A percentile compares a stretch with the other conserved stretches of the same genome.
Evolutionary conservation across 148 eudicot species (phyloP).

Genomic region (Arctostaphylos glauca): DNA sequence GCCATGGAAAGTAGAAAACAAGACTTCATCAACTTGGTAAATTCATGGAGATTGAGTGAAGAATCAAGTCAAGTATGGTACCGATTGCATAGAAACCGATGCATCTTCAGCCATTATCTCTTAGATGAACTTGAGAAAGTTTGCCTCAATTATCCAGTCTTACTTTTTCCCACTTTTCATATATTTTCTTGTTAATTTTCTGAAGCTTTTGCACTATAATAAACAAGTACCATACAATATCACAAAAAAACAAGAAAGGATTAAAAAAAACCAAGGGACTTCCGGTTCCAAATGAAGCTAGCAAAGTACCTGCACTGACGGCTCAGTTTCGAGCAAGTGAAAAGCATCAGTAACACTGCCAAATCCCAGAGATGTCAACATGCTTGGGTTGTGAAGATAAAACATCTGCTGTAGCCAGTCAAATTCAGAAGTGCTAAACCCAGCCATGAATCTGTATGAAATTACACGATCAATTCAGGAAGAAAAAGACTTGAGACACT

Average conservation of each 20-base stretch:
- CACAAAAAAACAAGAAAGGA: no score
- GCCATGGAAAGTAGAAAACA: neutral
- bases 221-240: no score
- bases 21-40: neutral
- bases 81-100: no score
- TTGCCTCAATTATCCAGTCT: no score
- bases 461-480: neutral
- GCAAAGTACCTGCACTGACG: conserved; percentile 38
- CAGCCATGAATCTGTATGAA: conserved; percentile 28
- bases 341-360: conserved; percentile 43
- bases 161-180: no score
- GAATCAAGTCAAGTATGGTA: neutral
- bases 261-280: no score
- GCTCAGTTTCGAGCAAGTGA: conserved; percentile 37
- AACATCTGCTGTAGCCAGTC: conserved; percentile 14
- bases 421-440: conserved; percentile 12
- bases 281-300: neutral
- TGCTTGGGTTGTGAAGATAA: conserved; percentile 13
- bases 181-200: no score
- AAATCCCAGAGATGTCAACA: conserved; percentile 26
- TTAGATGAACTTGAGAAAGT: no score
- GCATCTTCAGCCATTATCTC: no score
- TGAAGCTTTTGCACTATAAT: no score
- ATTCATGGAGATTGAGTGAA: neutral
- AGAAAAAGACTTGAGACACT: neutral